These are phyloP conservation scores for Colletotrichum spaethianum DNA, from an alignment of 2,329 filamentous ascomycete genomes.

Conservation along the genomic window DNA sequence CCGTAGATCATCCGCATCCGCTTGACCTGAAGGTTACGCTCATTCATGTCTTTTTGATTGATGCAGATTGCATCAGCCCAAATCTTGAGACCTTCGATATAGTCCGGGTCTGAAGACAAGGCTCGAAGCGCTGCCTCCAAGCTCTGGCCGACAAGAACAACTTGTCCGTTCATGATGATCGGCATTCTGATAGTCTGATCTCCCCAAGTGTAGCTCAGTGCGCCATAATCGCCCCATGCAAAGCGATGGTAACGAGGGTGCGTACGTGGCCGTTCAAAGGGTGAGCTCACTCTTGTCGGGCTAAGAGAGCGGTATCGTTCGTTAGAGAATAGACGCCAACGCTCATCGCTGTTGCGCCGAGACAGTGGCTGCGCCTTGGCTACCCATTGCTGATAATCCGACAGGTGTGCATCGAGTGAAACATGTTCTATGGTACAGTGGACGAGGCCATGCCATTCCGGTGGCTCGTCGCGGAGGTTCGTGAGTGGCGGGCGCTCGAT, in stretches of 20 bases:
- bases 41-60: constrained; percentile 41
- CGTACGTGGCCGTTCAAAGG: constrained; percentile 15
- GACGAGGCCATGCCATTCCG: constrained; percentile 31
- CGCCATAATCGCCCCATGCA: constrained; percentile 32
- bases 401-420: constrained; percentile 24
- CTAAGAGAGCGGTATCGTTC: constrained; percentile 26
- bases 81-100: constrained; percentile 23
- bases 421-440: constrained; percentile 30
- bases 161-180: constrained; percentile 17
- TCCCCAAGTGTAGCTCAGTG: constrained; percentile 32
- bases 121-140: constrained; percentile 28
- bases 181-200: constrained; percentile 18
- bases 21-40: constrained; percentile 42
- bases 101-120: constrained; percentile 25
- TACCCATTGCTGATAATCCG: constrained; percentile 16
- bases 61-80: constrained; percentile 45
- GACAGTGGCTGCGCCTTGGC: constrained; percentile 8
- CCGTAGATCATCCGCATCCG: constrained; percentile 41
- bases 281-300: constrained; percentile 17
- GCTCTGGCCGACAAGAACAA: constrained; percentile 25
- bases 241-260: constrained; percentile 32
- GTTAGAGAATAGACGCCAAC: constrained; percentile 28
- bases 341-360: constrained; percentile 26
- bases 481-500: constrained; percentile 24
- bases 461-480: constrained; percentile 25